Evolutionary conservation across 192 early-diverging fungal species (phyloP).

Genomic region (Gorgonomyces haynaldii): DNA sequence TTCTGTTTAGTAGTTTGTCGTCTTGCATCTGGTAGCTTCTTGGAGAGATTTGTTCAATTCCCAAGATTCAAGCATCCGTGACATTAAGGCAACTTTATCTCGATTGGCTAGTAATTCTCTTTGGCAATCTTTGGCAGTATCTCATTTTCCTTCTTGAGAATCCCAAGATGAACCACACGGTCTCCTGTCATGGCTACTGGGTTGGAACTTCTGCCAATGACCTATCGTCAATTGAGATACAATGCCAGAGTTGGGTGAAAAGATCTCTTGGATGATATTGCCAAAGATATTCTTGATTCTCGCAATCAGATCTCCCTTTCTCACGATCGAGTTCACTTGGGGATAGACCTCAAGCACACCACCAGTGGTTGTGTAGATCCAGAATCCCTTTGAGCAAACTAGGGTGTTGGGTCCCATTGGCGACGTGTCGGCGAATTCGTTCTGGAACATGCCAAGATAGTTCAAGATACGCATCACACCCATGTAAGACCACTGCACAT

Average conservation of each 20-base stretch:
- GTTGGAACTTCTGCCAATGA: constrained; percentile 68
- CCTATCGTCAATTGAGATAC: constrained; percentile 7
- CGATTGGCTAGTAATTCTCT: constrained; percentile 45
- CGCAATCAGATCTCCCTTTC: constrained; percentile 75
- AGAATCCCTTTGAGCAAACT: constrained; percentile 42
- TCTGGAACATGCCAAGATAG: constrained; percentile 49
- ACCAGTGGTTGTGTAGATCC: constrained; percentile 80
- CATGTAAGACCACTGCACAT: constrained; percentile 57
- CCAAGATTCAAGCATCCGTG: not conserved
- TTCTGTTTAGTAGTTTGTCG: too few species aligned
- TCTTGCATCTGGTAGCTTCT: not conserved
- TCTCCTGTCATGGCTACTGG: constrained; percentile 81
- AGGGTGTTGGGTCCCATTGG: constrained; percentile 23
- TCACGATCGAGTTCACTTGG: constrained; percentile 65
- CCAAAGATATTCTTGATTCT: constrained; percentile 83
- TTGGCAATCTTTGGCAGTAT: constrained; percentile 32
- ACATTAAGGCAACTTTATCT: constrained; percentile 1
- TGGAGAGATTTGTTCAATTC: too few species aligned
- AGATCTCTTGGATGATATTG: constrained; percentile 72
- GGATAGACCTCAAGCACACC: constrained; percentile 79
- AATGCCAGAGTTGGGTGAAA: constrained; percentile 67
- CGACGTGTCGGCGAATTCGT: constrained; percentile 4
- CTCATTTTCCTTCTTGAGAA: constrained; percentile 44
- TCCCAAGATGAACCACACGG: constrained; percentile 76
- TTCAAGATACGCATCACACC: constrained; percentile 57